Base-by-base conservation (phyloP, 176 grass and related monocot species). In the Rhynchospora breviuscula region DNA sequence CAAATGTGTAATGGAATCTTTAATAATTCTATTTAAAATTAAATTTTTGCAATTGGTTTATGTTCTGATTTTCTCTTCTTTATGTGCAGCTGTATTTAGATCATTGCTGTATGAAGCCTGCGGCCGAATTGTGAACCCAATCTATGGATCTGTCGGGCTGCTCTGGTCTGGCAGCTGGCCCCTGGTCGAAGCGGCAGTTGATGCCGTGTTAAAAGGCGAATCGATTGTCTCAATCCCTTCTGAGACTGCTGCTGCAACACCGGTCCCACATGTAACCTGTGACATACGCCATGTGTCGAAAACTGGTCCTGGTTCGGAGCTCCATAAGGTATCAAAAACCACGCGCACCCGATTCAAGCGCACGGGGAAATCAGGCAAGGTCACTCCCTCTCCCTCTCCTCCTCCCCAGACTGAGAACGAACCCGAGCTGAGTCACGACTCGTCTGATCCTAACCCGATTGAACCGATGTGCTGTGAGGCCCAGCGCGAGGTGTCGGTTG, bases 91-190 rank as follows among this genome's bases (percentile, higher is more conserved):
- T 6, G 87, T 92, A 44, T 92, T 90, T 44, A 86, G 91, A 33
- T 92, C 91, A 2, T 81, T 92, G 43, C 40, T 92, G 49, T 92
- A 92, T 81, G 91, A 92, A 77, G 88, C 91, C 1, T 92, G 91
- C 65, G 88, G 91, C 14, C 83, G 88, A 18, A 90, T 92, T 59
- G 85, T 90, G 8, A 92, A 88, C 86, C 91, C 91, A 12, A 87
- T 92, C 57, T 88, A 90, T 35, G 91, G 91, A 15, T 92, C 88
- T 0, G 88, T 92, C 13, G 88, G 88, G 7, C 51, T 92, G 26
- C 85, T 92, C 18, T 92, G 85, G 88, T 92, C 91, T 0, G 91
- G 91, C 47, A 88, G 86, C 83, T 92, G 91, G 91, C 85, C 87
- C 45, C 29, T 88, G 6, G 89, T 88, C 64, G 88, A 92, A 69